Base-by-base conservation (phyloP, 2,329 filamentous ascomycete species). In the Scedosporium dehoogii region DNA sequence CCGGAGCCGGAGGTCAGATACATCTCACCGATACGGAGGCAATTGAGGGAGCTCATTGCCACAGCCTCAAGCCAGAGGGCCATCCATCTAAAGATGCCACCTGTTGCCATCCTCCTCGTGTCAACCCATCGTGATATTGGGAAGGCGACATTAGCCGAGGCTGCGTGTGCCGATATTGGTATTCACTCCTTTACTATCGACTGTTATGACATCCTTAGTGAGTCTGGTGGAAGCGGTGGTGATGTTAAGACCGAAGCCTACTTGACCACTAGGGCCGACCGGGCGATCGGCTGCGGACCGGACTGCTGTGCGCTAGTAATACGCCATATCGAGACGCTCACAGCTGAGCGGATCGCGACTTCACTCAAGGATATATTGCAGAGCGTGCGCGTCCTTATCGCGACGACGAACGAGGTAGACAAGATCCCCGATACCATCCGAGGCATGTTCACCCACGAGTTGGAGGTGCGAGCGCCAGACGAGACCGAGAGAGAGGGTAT, bases 221-320 rank as follows among this genome's bases (percentile, higher is more conserved):
- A 97, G 72, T 91, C 91, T 14, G 73, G 74, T 9, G 89, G 88
- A 1, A 91, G 91, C 61, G 91, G 91, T 7, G 88, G 90, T 62
- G 94, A 99, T 70, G 89, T 96, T 29, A 97, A 97, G 75, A 96
- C 92, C 0, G 93, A 97, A 70, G 92, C 90, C 0, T 90, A 96
- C 67, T 78, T 99, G 16, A 89, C 94, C 70, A 91, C 90, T 3
- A 85, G 94, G 59, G 90, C 92, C 1, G 94, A 96, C 65, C 84
- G 94, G 63, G 94, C 92, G 6, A 86, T 97, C 72, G 89, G 88
- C 67, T 97, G 94, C 70, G 94, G 94, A 0, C 75, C 91, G 0
- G 87, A 92, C 67, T 90, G 85, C 69, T 97, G 92, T 57, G 87
- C 89, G 4, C 76, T 99, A 59, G 79, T 97, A n/a, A 83, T 99